A percentile compares a stretch with the other conserved stretches of the same genome.
phyloP scores from a whole-genome alignment of 73 alveolate species.

The Symbiodinium natans region DNA sequence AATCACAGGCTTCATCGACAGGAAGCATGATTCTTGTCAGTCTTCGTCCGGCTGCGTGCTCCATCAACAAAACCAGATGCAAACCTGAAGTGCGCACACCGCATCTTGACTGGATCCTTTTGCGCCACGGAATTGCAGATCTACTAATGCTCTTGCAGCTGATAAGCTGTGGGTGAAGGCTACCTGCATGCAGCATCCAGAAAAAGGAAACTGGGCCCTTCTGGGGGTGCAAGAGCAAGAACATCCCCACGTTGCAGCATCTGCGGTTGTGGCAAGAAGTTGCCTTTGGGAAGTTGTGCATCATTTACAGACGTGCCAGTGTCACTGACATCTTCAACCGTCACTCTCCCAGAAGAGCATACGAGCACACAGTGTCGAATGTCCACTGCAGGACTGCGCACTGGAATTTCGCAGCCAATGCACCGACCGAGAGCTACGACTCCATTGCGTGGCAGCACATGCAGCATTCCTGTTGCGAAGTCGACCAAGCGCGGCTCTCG shows the following conservation, averaged over 20 bases:
- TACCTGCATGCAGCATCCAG: conserved; percentile 8
- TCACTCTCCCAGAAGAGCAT: not conserved
- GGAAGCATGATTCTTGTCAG: too few relatives aligned
- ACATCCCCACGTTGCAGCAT: conserved; percentile 1
- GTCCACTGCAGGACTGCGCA: not conserved
- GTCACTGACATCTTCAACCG: conserved; percentile 1
- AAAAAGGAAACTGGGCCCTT: conserved; percentile 4
- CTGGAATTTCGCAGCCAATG: not conserved
- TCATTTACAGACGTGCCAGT: not conserved
- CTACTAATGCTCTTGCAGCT: too few relatives aligned
- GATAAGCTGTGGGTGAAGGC: not conserved
- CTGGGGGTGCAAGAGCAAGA: not conserved
- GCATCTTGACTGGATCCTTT: too few relatives aligned
- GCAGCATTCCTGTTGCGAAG: not conserved
- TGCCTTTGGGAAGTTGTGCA: not conserved
- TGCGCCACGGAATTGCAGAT: too few relatives aligned
- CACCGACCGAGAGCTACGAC: not conserved
- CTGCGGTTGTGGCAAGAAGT: not conserved
- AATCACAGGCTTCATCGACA: not conserved
- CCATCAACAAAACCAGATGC: not conserved
- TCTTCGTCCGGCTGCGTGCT: too few relatives aligned
- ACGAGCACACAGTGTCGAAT: not conserved
- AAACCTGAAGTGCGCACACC: too few relatives aligned
- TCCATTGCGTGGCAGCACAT: not conserved
- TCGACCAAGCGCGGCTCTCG: conserved; percentile 3